phyloP scores from a whole-genome alignment of 192 early-diverging fungal genomes.

The Lunasporangiospora selenospora region DNA sequence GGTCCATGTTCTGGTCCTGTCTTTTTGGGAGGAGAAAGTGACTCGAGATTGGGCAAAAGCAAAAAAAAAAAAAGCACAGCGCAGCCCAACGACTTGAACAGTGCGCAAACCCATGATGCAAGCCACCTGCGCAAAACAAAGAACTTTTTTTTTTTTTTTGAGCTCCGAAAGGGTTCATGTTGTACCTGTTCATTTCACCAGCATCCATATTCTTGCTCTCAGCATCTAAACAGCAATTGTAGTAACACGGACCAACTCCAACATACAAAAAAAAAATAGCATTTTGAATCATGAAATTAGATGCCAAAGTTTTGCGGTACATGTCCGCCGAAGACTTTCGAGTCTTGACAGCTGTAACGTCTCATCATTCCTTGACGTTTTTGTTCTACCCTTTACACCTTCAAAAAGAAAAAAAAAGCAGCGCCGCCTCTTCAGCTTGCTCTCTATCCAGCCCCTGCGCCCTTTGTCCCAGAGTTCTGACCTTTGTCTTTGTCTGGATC shows the following conservation, averaged over 20 bases:
- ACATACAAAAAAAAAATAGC: not conserved
- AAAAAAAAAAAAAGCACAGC: no score
- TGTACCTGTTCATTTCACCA: no score
- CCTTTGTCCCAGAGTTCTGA: not conserved
- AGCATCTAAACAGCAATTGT: no score
- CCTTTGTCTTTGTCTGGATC: not conserved
- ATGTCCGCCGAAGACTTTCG: conserved; percentile 94
- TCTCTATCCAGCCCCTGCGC: not conserved
- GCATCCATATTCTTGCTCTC: no score
- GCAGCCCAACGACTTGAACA: no score
- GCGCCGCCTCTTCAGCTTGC: no score
- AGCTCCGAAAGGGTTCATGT: not conserved
- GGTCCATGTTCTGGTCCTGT: no score
- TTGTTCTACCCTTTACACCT: not conserved
- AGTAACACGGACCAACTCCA: not conserved
- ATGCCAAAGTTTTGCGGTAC: conserved; percentile 94
- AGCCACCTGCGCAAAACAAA: no score
- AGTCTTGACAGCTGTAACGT: conserved; percentile 86
- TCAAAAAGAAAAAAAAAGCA: not conserved
- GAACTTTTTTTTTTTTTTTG: conserved; percentile 30
- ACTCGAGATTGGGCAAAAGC: no score
- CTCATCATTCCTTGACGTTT: not conserved
- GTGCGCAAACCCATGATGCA: no score
- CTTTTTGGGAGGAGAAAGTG: no score
- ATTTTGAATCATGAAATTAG: conserved; percentile 84